A percentile compares a stretch with the other conserved stretches of the same genome.
Evolutionary conservation across 768 basidiomycete genomes (phyloP).

Genomic region (Chalciporus pseudorubinellus): DNA sequence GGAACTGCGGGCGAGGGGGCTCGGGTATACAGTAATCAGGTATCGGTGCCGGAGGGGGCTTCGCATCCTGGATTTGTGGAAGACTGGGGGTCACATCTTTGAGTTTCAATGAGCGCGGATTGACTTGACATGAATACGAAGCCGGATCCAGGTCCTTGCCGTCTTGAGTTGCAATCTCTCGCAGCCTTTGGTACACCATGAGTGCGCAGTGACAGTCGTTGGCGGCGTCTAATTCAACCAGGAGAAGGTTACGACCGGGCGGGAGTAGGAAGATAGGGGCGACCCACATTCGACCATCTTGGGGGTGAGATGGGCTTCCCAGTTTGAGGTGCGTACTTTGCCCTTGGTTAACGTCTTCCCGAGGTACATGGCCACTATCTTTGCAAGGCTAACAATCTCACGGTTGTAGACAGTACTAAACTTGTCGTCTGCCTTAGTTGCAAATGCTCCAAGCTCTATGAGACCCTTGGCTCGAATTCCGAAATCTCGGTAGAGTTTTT

Average conservation of each 20-base stretch:
- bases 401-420: constrained; percentile 36
- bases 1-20: constrained; percentile 35
- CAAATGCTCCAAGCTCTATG: constrained; percentile 47
- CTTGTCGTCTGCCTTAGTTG: constrained; percentile 36
- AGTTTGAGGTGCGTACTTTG: constrained; percentile 45
- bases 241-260: not conserved
- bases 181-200: constrained; percentile 40
- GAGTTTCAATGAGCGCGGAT: constrained; percentile 7
- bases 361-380: constrained; percentile 43
- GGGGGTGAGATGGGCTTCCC: constrained; percentile 39
- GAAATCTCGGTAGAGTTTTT: constrained; percentile 47
- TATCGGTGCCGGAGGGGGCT: not conserved
- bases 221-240: constrained; percentile 41
- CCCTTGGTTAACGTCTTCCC: constrained; percentile 41
- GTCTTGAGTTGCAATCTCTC: constrained; percentile 28
- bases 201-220: constrained; percentile 51
- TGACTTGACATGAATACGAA: constrained; percentile 30
- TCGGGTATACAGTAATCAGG: constrained; percentile 27
- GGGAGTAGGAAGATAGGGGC: not conserved
- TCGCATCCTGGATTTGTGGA: not conserved
- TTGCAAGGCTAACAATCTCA: constrained; percentile 41
- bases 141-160: constrained; percentile 16
- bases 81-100: not conserved
- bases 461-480: constrained; percentile 41
- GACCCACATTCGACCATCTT: constrained; percentile 40